phyloP scores from a whole-genome alignment of 1,139 yeast species.

The Yamadazyma aaseri region DNA sequence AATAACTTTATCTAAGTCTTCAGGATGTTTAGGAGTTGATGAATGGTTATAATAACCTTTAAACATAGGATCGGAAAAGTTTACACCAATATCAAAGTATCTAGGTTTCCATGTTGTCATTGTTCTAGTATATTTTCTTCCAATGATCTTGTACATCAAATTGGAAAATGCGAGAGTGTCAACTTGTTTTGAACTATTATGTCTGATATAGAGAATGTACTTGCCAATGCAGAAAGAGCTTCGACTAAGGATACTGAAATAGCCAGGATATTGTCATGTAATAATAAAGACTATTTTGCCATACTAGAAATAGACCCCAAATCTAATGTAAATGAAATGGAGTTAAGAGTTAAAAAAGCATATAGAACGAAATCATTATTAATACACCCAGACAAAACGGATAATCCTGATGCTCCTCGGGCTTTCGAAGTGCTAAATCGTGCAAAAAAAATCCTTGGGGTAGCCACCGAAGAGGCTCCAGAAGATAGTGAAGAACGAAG shows the following conservation, averaged over 20 bases:
- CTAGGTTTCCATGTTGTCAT: slow-evolving; percentile 37
- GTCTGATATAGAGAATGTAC: slow-evolving; percentile 32
- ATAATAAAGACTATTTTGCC: slow-evolving; percentile 53
- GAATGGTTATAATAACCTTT: slow-evolving; percentile 75
- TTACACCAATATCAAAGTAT: slow-evolving; percentile 64
- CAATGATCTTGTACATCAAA: background rate
- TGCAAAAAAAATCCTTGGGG: slow-evolving; percentile 23
- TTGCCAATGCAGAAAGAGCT: slow-evolving; percentile 35
- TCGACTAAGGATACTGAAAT: slow-evolving; percentile 55
- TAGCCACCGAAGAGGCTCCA: background rate
- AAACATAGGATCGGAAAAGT: slow-evolving; percentile 87
- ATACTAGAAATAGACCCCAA: slow-evolving; percentile 49
- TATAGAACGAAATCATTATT: slow-evolving; percentile 60
- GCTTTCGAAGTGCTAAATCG: slow-evolving; percentile 58
- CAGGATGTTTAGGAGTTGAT: slow-evolving; percentile 51
- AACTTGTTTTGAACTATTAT: slow-evolving; percentile 6
- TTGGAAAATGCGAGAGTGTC: background rate
- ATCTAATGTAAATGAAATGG: slow-evolving; percentile 26
- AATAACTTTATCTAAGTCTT: slow-evolving; percentile 65
- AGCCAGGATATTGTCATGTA: slow-evolving; percentile 47
- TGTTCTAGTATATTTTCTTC: slow-evolving; percentile 2
- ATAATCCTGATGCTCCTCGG: slow-evolving; percentile 53
- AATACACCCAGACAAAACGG: slow-evolving; percentile 69
- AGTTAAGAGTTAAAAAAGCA: slow-evolving; percentile 38
- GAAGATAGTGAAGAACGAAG: slow-evolving; percentile 13